These are phyloP conservation scores for Trichoderma gracile DNA, from an alignment of 2,329 filamentous ascomycete species.

Conservation along the genomic window DNA sequence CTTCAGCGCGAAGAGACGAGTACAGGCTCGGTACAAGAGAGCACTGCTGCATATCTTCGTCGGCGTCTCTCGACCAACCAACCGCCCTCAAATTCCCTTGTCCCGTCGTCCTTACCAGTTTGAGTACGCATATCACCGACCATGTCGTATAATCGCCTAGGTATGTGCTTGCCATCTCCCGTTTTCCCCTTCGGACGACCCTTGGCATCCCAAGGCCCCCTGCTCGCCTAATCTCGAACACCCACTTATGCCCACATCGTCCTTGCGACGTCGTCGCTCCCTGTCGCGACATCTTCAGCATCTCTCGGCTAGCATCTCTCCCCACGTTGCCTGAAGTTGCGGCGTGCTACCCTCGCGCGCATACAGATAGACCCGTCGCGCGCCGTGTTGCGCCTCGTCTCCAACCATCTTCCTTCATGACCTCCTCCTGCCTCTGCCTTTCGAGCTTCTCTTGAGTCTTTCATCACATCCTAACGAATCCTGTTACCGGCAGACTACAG, in stretches of 20 bases:
- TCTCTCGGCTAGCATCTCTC: conserved; percentile 15
- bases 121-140: conserved; percentile 30
- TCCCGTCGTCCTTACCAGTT: not conserved
- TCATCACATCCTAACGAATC: conserved; percentile 24
- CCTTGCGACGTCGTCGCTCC: conserved; percentile 3
- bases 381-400: conserved; percentile 7
- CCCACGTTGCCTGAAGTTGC: conserved; percentile 6
- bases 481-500: conserved; percentile 51
- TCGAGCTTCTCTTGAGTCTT: not conserved
- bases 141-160: conserved; percentile 76
- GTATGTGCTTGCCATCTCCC: conserved; percentile 50
- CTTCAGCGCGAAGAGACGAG: not conserved
- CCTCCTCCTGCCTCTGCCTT: not conserved
- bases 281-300: conserved; percentile 22
- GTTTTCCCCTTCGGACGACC: conserved; percentile 27
- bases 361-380: conserved; percentile 9
- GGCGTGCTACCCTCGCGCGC: not conserved
- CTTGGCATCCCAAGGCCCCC: conserved; percentile 25
- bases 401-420: not conserved
- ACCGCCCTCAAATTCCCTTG: not conserved
- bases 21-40: not conserved
- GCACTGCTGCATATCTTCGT: not conserved
- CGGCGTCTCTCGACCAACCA: not conserved
- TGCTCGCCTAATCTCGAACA: conserved; percentile 27
- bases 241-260: conserved; percentile 23